Base-by-base conservation (phyloP, 1,284 basidiomycete genomes). In the Apiotrichum akiyoshidainum region DNA sequence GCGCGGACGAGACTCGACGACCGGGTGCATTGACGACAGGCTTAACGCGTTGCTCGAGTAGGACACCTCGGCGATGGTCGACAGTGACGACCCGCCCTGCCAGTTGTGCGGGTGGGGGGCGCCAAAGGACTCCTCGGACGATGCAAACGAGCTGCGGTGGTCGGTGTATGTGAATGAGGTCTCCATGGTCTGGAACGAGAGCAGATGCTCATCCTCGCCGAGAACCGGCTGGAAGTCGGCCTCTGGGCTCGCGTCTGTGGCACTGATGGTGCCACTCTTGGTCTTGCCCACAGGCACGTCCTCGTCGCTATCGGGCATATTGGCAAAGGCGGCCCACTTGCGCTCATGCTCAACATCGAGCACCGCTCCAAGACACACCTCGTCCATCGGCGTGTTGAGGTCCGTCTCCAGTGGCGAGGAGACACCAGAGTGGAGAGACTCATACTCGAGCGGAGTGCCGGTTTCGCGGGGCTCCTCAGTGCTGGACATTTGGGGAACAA, bases 201-300 rank as follows among this genome's bases (percentile, higher is more conserved):
- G 21, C 9, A 37, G 14, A 6, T 9, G 34, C 37, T 37, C 48
- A 8, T 50, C 48, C 12, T 50, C 48, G 48, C 39, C 35, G 5
- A 35, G 45, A 19, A 52, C 51, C 7, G 42, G 41, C 42, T 45
- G 41, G 42, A 52, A 52, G 51, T 52, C 48, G 37, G 5, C 48
- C 7, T 50, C 26, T 3, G 26, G 26, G 26, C 26, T 31, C 26
- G 26, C 26, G 7, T 31, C 7, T 3, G 26, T 31, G 26, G 4
- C 26, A 31, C 26, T 31, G 26, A 31, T 31, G 4, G 26, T 31
- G 26, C 26, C 50, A 11, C 44, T 26, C 26, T 52, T 40, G 19
- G 35, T 40, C 13, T 45, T 48, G 10, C 47, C 11, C 17, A 16
- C 9, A 8, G 16, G 17, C 26, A 34, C 17, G 11, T 34, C n/a